These are phyloP conservation scores for Viola odorata DNA, from an alignment of 345 rosid species.

Conservation along the genomic window DNA sequence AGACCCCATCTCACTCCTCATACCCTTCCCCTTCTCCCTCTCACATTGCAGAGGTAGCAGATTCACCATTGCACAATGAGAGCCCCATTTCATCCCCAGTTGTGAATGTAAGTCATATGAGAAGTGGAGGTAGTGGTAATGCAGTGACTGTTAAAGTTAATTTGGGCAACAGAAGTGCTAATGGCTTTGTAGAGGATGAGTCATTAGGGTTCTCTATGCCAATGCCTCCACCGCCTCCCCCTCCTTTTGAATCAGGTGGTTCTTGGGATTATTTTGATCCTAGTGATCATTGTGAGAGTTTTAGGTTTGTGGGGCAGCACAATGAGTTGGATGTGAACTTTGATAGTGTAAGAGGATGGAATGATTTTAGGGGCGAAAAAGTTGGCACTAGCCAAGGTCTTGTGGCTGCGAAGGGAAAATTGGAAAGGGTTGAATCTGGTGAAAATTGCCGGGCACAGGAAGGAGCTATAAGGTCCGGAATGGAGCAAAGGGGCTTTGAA, in stretches of 20 bases:
- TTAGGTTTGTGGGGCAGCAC: slow-evolving; percentile 41
- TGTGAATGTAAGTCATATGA: slow-evolving; percentile 49
- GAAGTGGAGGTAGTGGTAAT: slow-evolving; percentile 26
- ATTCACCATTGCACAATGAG: slow-evolving; percentile 57
- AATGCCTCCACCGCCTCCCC: slow-evolving; percentile 47
- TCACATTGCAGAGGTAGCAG: slow-evolving; percentile 41
- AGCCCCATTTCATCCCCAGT: slow-evolving; percentile 28
- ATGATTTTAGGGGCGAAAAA: slow-evolving; percentile 25
- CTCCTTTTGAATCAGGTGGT: slow-evolving; percentile 42
- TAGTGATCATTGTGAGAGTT: slow-evolving; percentile 52
- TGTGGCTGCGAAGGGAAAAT: slow-evolving; percentile 21
- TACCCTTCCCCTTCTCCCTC: slow-evolving; percentile 57
- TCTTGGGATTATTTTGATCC: slow-evolving; percentile 88
- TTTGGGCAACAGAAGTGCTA: slow-evolving; percentile 26
- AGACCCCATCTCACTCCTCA: slow-evolving; percentile 71
- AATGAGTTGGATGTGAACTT: slow-evolving; percentile 35
- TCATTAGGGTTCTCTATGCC: slow-evolving; percentile 32
- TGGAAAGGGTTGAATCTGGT: slow-evolving; percentile 13
- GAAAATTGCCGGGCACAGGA: slow-evolving; percentile 21
- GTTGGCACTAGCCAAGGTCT: slow-evolving; percentile 12
- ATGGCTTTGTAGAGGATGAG: slow-evolving; percentile 39
- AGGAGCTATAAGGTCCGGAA: slow-evolving; percentile 14
- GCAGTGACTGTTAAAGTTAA: slow-evolving; percentile 52
- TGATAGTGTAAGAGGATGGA: slow-evolving; percentile 40
- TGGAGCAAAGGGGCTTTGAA: slow-evolving; percentile 16